Base-by-base conservation (phyloP, 2,329 filamentous ascomycete genomes). In the Pseudocercospora fuligena region DNA sequence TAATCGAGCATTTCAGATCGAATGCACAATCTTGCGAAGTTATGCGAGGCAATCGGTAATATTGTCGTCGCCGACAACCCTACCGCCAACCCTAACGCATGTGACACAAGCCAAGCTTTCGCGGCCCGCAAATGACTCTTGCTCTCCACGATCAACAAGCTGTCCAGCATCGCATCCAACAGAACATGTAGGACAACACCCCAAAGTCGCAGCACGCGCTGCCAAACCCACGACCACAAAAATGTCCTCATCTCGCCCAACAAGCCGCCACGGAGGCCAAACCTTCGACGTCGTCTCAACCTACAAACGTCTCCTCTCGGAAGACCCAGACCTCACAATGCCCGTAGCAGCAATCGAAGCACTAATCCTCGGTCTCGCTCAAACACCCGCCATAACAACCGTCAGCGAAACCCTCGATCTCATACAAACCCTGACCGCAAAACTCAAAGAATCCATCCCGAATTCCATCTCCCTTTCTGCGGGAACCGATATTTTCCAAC, bases 301-400 rank as follows among this genome's bases (percentile, higher is more conserved):
- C 56, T 92, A 92, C 82, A 84, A 87, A 74, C 81, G 83, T 59
- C 85, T 91, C 58, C 85, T 92, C 67, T 77, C 77, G 66, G 85
- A 87, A 60, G 93, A 98, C 78, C 86, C 91, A 11, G 92, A 97
- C 69, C 86, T 98, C 61, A 97, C 94, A 40, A 97, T 97, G 88
- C 94, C 95, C 69, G 92, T 99, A 63, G 95, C 95, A 21, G 93
- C 94, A 66, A 97, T 97, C 77, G 92, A 97, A 82, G 90, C 93
- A 29, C 86, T 99, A 66, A 95, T 98, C 72, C 88, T 91, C 76
- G 90, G 95, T 67, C 91, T 98, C 66, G 90, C 90, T 76, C 87
- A 91, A 70, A 91, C 90, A 54, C 89, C 90, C 69, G 90, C 93
- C 6, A 27, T 27, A 27, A 91, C 90, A 23, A 99, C 95, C 65